Percentiles rank a stretch among this genome's conserved stretches.
Conservation (phyloP, 1,284 basidiomycete genomes). For the Cryptococcus wingfieldii region DNA sequence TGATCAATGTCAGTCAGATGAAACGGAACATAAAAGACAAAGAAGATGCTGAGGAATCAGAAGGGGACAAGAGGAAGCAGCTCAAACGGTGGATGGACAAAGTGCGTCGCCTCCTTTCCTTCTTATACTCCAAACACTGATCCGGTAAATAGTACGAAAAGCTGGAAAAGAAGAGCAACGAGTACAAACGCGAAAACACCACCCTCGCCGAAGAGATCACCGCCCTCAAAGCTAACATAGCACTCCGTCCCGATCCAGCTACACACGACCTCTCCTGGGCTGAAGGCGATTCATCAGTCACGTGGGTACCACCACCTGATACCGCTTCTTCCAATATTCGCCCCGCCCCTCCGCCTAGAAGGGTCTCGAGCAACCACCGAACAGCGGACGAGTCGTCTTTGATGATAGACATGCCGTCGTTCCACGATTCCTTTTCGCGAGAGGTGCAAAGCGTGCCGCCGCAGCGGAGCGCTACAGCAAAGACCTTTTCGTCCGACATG, state of each 20-base stretch:
- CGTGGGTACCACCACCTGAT: too few relatives aligned
- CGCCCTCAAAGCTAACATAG: too few relatives aligned
- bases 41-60: slow-evolving; percentile 3
- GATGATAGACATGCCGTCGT: slow-evolving; percentile 26
- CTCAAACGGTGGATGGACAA: slow-evolving; percentile 22
- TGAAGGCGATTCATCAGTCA: too few relatives aligned
- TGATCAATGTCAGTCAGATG: slow-evolving; percentile 9
- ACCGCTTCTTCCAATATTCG: too few relatives aligned
- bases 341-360: too few relatives aligned
- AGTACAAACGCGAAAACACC: slow-evolving; percentile 23
- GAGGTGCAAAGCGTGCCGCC: background rate
- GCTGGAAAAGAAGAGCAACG: slow-evolving; percentile 17
- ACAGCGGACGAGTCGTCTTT: slow-evolving; percentile 28
- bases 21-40: slow-evolving; percentile 14
- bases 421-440: slow-evolving; percentile 9
- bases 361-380: background rate
- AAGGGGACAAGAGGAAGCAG: slow-evolving; percentile 24
- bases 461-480: slow-evolving; percentile 17
- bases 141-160: slow-evolving; percentile 26
- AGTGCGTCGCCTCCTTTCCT: slow-evolving; percentile 11
- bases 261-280: too few relatives aligned
- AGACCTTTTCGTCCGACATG: slow-evolving; percentile 22
- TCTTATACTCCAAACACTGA: background rate
- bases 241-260: too few relatives aligned
- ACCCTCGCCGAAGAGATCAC: slow-evolving; percentile 4